Conservation (phyloP, 208 protist species). For the Leishmania aethiopica region DNA sequence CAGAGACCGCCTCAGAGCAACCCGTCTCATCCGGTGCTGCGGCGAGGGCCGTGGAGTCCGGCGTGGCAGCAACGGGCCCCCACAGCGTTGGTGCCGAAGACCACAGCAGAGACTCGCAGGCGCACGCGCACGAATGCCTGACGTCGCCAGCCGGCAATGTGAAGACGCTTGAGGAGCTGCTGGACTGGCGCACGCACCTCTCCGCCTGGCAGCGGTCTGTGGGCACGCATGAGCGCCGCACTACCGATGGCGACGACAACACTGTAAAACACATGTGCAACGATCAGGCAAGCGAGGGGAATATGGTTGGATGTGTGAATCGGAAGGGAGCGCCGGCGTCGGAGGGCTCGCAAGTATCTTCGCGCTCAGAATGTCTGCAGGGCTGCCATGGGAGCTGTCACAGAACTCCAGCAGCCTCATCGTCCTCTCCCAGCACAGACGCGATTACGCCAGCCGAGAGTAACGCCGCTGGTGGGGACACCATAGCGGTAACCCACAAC, state of each 20-base stretch:
- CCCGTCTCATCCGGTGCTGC: neutral
- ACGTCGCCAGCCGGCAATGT: conserved; percentile 5
- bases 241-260: neutral
- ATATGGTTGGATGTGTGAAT: neutral
- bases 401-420: neutral
- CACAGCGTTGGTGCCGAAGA: neutral
- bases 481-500: neutral
- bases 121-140: neutral
- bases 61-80: neutral
- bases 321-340: neutral
- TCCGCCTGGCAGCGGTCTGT: neutral
- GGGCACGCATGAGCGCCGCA: neutral
- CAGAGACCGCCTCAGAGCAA: neutral
- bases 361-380: neutral
- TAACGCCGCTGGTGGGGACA: neutral
- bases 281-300: neutral
- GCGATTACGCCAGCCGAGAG: neutral
- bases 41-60: neutral
- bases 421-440: neutral
- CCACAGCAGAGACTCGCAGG: neutral
- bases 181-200: conserved; percentile 23
- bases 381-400: neutral
- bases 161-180: conserved; percentile 10
- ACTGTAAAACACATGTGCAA: neutral
- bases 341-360: neutral